A percentile compares a stretch with the other conserved stretches of the same genome.
phyloP scores from a whole-genome alignment of 306 rosid species.

The Oxytropis ochrocephala region DNA sequence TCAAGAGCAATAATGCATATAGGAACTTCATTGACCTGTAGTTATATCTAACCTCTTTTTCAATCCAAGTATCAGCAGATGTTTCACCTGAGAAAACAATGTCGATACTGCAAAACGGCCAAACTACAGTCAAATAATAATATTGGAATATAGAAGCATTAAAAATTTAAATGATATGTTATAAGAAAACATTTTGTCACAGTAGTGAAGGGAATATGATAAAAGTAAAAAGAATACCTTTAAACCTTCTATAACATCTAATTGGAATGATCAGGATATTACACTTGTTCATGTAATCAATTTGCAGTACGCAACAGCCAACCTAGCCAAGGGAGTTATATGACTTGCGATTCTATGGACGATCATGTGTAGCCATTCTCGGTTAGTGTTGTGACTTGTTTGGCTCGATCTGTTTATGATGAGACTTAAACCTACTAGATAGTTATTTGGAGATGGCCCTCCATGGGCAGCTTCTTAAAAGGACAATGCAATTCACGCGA shows the following conservation, averaged over 20 bases:
- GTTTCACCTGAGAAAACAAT: slow-evolving; percentile 63
- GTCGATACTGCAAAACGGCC: slow-evolving; percentile 64
- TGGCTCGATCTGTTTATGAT: neutral
- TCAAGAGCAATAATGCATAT: neutral
- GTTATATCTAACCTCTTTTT: slow-evolving; percentile 68
- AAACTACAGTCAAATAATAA: neutral
- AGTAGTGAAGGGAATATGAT: slow-evolving; percentile 1
- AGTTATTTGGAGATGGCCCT: neutral
- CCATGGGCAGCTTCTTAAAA: slow-evolving; percentile 1
- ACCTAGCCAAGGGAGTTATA: neutral
- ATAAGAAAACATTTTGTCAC: neutral
- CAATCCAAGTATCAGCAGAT: slow-evolving; percentile 97
- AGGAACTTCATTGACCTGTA: slow-evolving; percentile 7
- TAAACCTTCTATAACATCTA: neutral
- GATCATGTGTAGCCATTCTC: neutral
- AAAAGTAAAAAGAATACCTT: neutral
- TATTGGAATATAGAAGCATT: slow-evolving; percentile 10
- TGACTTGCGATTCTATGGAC: neutral
- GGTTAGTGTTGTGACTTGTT: neutral
- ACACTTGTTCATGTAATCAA: neutral
- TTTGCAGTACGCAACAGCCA: neutral
- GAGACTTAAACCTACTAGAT: neutral
- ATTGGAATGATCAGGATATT: neutral
- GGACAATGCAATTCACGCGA: neutral
- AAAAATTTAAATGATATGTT: neutral